Evolutionary conservation across 2,329 filamentous ascomycete genomes (phyloP), one percentile per base, ranked within the genome.

Genomic region (Epichloe sp.): DNA sequence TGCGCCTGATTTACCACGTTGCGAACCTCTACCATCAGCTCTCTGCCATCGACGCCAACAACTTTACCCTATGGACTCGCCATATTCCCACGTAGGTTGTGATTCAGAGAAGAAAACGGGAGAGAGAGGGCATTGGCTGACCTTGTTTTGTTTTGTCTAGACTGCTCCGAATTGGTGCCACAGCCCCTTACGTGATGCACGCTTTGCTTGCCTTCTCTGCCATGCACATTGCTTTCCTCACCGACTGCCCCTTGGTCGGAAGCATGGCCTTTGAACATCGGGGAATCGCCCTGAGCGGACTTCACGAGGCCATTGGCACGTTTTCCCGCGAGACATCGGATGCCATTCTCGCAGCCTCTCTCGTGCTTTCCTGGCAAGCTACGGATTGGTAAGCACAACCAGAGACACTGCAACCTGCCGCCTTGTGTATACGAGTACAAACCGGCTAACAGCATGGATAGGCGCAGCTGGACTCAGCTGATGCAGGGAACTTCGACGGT

Each of bases 331-430:
- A 85, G 49, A 95, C 89, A 54, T 91, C 88, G 2, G 91, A 98
- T 68, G 89, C 90, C 43, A 84, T 96, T 55, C 77, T 98, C 50
- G 91, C 90, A 26, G 88, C 90, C 35, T 96, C 91, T 26, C 81
- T 96, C 44, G 79, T 97, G 46, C 77, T 98, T 47, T 94, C 90
- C 38, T 97, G 93, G 90, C 91, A 97, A 71, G 87, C 88, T 51
- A 93, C 85, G 54, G 91, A 97, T 72, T 97, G 90, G 91, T 94
- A 77, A 75, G 83, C 52, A 26, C 21, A 47, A 37, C 36, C 15
- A 15, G 6, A 37, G 12, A 47, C 31, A 35, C 47, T 54, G 50
- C 38, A 51, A 37, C 26, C 36, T 36, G 15, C 37, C 41, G 43
- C 31, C 44, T 40, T 37, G 43, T 31, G 49, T 21, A 17, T 36